A percentile compares a stretch with the other conserved stretches of the same genome.
phyloP scores from a whole-genome alignment of 2,329 filamentous ascomycete species.

The Arthrobotrys pseudoclavata region DNA sequence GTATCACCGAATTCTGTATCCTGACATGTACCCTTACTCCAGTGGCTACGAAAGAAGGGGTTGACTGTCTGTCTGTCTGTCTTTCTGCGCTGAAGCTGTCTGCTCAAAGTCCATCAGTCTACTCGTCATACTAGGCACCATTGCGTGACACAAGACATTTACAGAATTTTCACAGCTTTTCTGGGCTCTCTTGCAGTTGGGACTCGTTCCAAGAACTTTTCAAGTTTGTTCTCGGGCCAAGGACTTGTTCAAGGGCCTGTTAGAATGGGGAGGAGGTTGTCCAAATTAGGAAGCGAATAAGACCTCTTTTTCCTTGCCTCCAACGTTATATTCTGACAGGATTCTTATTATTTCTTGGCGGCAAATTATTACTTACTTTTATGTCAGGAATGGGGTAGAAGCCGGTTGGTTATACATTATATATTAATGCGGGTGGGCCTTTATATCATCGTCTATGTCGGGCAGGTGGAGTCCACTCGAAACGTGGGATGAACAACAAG shows the following conservation, averaged over 20 bases:
- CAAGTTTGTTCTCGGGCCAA: slow-evolving; percentile 20
- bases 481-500: slow-evolving; percentile 42
- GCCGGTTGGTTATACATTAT: slow-evolving; percentile 12
- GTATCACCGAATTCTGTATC: slow-evolving; percentile 17
- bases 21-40: slow-evolving; percentile 12
- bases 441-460: slow-evolving; percentile 46
- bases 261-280: slow-evolving; percentile 17
- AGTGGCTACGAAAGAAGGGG: slow-evolving; percentile 5
- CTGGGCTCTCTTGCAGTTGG: slow-evolving; percentile 21
- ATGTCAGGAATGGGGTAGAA: neutral
- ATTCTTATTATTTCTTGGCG: slow-evolving; percentile 36
- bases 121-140: slow-evolving; percentile 59
- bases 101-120: slow-evolving; percentile 12
- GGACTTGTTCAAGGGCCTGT: slow-evolving; percentile 22
- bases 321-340: slow-evolving; percentile 28
- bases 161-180: slow-evolving; percentile 27
- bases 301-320: slow-evolving; percentile 24
- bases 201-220: slow-evolving; percentile 16
- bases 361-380: slow-evolving; percentile 8
- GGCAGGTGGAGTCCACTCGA: slow-evolving; percentile 37
- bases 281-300: slow-evolving; percentile 23
- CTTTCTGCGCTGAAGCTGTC: slow-evolving; percentile 7
- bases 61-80: neutral
- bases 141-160: slow-evolving; percentile 59
- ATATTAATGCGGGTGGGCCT: slow-evolving; percentile 10